Evolutionary conservation across 306 rosid genomes (phyloP).

Genomic region (Argentina anserina): DNA sequence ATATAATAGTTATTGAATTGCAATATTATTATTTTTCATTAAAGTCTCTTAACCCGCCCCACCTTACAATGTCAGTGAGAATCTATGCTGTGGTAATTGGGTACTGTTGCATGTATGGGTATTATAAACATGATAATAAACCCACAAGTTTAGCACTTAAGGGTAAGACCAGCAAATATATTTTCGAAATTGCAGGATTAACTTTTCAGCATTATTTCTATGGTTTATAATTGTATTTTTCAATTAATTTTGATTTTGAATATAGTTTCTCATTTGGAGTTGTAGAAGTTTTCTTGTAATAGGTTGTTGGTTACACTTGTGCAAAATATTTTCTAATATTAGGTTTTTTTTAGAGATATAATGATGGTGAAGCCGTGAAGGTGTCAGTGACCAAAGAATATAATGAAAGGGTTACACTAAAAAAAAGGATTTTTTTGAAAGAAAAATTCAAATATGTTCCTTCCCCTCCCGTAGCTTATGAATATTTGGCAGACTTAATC

Average conservation of each 20-base stretch:
- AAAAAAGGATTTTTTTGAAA: neutral
- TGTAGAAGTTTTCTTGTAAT: neutral
- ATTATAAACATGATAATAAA: neutral
- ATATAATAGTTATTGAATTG: neutral
- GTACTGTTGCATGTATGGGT: neutral
- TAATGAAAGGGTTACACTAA: neutral
- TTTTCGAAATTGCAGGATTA: neutral
- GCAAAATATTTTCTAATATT: neutral
- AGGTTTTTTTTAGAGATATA: neutral
- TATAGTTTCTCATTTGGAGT: neutral
- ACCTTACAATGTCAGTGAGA: no score
- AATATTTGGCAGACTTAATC: neutral
- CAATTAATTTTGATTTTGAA: neutral
- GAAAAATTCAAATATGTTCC: neutral
- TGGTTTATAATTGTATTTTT: neutral
- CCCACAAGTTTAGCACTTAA: neutral
- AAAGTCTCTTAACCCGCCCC: no score
- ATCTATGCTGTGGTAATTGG: neutral
- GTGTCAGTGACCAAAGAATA: neutral
- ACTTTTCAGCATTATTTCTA: neutral
- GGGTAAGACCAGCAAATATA: neutral
- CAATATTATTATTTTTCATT: neutral
- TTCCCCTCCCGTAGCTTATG: neutral
- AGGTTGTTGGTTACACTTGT: neutral
- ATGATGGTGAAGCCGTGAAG: no score